These are phyloP conservation scores for Fusarium sp. DNA, from an alignment of 2,329 filamentous ascomycete genomes.

Conservation along the genomic window DNA sequence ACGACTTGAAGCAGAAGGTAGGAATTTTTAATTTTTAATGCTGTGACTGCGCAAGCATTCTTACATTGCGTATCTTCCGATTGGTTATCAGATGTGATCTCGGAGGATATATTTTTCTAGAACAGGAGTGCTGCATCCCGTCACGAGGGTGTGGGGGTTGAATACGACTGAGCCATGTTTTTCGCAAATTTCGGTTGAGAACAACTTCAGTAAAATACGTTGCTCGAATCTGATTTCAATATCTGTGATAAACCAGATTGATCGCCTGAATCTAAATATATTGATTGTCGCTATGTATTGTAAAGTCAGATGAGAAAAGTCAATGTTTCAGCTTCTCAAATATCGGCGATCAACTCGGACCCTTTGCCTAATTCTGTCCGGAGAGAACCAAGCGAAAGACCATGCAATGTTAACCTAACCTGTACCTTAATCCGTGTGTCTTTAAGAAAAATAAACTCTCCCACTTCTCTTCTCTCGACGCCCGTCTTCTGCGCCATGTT, in stretches of 20 bases:
- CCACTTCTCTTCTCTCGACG: background rate
- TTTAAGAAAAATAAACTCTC: background rate
- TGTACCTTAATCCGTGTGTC: background rate
- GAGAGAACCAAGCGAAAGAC: too few species aligned
- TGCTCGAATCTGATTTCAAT: accelerated
- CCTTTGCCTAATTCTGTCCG: background rate
- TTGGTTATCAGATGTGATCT: background rate
- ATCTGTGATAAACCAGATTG: background rate
- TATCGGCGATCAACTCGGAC: background rate
- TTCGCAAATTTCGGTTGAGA: background rate
- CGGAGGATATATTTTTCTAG: background rate
- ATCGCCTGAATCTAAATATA: too few species aligned
- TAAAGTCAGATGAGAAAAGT: background rate
- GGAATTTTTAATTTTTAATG: background rate
- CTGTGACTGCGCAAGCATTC: background rate
- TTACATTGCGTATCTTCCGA: background rate
- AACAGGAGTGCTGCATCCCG: background rate
- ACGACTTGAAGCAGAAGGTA: background rate
- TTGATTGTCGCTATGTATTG: too few species aligned
- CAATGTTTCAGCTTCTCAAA: background rate
- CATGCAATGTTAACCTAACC: background rate
- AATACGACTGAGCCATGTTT: background rate
- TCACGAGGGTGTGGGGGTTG: background rate
- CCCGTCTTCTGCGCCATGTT: background rate
- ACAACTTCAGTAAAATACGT: background rate